phyloP scores from a whole-genome alignment of 1,139 yeast species.

The Yamadazyma sp. region DNA sequence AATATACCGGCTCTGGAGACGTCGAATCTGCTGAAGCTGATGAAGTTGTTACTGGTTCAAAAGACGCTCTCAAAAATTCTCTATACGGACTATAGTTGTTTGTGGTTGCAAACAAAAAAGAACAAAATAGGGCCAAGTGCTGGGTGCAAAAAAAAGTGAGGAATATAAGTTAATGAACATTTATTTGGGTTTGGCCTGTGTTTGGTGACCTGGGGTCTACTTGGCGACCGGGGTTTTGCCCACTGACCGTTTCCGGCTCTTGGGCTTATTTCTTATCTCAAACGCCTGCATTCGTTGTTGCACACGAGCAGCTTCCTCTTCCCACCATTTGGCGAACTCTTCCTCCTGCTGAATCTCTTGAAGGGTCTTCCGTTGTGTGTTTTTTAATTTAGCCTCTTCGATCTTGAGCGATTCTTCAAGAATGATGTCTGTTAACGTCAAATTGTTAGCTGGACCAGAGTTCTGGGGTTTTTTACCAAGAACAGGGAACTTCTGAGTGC shows the following conservation, averaged over 20 bases:
- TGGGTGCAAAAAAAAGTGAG: no score
- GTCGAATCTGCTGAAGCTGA: no score
- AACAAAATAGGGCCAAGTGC: no score
- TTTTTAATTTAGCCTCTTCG: conserved; percentile 34
- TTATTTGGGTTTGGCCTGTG: no score
- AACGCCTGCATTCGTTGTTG: conserved; percentile 44
- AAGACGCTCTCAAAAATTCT: no score
- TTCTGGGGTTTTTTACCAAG: neutral
- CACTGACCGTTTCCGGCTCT: conserved; percentile 1
- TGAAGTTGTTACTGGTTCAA: no score
- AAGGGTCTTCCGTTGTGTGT: conserved; percentile 41
- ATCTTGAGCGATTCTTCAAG: conserved; percentile 48
- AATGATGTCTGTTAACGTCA: conserved; percentile 37
- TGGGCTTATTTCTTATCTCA: conserved; percentile 3
- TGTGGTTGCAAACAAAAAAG: no score
- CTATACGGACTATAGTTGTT: no score
- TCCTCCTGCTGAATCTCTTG: conserved; percentile 77
- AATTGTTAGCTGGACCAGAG: neutral
- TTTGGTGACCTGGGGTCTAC: no score
- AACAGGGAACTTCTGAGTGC: neutral
- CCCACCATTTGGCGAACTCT: conserved; percentile 84
- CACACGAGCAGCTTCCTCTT: conserved; percentile 61
- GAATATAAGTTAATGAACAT: no score
- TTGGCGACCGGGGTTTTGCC: no score
- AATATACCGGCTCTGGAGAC: no score